These are phyloP conservation scores for Notholithocarpus densiflorus DNA, from an alignment of 306 rosid species.

Conservation along the genomic window DNA sequence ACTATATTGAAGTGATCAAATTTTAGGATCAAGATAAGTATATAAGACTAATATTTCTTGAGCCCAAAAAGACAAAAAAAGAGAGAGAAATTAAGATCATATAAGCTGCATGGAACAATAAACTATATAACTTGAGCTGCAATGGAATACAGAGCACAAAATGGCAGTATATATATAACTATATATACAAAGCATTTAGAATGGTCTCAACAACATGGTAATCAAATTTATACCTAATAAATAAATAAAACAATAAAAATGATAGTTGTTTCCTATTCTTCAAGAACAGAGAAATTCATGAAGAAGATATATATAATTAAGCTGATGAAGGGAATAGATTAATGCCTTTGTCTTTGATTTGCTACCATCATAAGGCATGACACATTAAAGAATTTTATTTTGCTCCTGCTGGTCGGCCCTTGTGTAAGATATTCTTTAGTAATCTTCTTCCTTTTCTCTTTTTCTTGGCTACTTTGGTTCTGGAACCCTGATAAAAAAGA, in stretches of 20 bases:
- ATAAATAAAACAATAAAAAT: too few relatives aligned
- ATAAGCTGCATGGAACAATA: too few relatives aligned
- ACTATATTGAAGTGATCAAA: neutral
- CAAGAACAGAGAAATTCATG: neutral
- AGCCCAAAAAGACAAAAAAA: too few relatives aligned
- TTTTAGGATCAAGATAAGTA: too few relatives aligned
- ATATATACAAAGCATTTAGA: neutral
- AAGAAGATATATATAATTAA: neutral
- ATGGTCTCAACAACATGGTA: neutral
- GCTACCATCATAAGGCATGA: conserved; percentile 3
- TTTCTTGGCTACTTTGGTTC: conserved; percentile 10
- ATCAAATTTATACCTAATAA: too few relatives aligned
- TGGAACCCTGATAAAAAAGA: conserved; percentile 10
- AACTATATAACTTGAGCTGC: too few relatives aligned
- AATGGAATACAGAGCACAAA: neutral
- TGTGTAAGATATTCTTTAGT: conserved; percentile 9
- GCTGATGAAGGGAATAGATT: neutral
- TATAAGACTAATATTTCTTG: too few relatives aligned
- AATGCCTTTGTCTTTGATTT: neutral
- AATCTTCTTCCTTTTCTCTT: conserved; percentile 29
- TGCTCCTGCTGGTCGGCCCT: conserved; percentile 14
- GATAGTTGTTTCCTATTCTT: neutral
- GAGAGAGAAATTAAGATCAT: too few relatives aligned
- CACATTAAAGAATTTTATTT: conserved; percentile 18
- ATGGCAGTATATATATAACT: too few relatives aligned